Percentiles rank a stretch among this genome's conserved stretches.
These are phyloP conservation scores for Saccharomycopsis fermentans DNA, from an alignment of 805 yeast species.

Conservation along the genomic window DNA sequence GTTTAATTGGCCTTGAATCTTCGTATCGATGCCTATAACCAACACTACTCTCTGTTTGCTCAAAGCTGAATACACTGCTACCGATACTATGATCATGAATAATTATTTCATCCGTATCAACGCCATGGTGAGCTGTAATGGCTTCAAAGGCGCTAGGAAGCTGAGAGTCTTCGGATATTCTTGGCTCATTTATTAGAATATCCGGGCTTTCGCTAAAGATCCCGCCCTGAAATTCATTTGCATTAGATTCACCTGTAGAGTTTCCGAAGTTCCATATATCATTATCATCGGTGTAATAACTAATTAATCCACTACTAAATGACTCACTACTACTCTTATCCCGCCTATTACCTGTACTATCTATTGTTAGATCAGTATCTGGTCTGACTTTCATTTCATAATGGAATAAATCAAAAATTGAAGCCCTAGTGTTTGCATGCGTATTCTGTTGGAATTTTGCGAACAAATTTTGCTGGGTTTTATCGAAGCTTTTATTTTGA, in stretches of 20 bases:
- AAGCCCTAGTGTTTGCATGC: background rate
- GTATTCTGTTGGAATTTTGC: background rate
- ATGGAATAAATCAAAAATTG: background rate
- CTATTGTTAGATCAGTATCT: background rate
- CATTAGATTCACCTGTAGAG: background rate
- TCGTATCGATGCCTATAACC: background rate
- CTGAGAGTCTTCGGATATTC: background rate
- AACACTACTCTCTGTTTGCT: background rate
- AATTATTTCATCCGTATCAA: background rate
- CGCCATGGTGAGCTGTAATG: background rate
- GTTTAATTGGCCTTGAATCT: background rate
- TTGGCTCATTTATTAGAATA: background rate
- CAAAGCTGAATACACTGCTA: background rate
- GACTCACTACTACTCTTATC: background rate
- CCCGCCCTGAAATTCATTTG: background rate
- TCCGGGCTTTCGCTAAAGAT: background rate
- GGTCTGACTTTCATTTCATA: background rate
- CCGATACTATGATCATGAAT: background rate
- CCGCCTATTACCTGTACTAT: too few species aligned
- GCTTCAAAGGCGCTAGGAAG: background rate
- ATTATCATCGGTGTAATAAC: background rate
- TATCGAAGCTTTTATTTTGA: background rate
- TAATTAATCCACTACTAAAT: background rate
- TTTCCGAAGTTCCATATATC: background rate
- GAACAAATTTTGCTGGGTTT: background rate